These are phyloP conservation scores for Coprinopsis cinerea DNA, from an alignment of 768 basidiomycete genomes.

Conservation along the genomic window DNA sequence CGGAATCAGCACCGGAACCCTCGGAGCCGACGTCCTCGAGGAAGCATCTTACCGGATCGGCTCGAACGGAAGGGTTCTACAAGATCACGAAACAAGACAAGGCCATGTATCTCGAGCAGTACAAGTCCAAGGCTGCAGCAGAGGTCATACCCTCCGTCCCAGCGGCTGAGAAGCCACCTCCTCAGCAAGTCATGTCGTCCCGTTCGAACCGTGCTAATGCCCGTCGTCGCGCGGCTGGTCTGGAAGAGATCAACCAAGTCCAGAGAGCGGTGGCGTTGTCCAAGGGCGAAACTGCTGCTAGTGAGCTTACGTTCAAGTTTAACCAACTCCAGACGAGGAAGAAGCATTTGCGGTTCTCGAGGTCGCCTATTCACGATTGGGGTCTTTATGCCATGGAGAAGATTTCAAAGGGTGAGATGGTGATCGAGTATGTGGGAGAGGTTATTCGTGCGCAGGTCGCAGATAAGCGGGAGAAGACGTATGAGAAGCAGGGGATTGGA, in stretches of 20 bases:
- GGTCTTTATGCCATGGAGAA: conserved; percentile 97
- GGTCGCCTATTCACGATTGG: conserved; percentile 97
- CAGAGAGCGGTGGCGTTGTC: conserved; percentile 73
- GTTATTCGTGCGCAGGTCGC: conserved; percentile 92
- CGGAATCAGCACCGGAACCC: no score
- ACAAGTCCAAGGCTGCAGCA: conserved; percentile 56
- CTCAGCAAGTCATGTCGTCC: conserved; percentile 61
- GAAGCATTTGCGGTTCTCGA: conserved; percentile 93
- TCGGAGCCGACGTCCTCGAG: conserved; percentile 51
- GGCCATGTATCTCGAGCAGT: conserved; percentile 87
- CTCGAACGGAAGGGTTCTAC: conserved; percentile 93
- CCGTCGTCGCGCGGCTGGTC: conserved; percentile 81
- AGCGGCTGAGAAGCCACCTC: conserved; percentile 41
- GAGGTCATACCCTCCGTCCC: conserved; percentile 32
- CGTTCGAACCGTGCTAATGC: conserved; percentile 91
- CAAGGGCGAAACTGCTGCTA: conserved; percentile 66
- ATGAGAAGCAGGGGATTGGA: conserved; percentile 95
- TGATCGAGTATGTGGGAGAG: conserved; percentile 99
- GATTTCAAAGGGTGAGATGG: conserved; percentile 94
- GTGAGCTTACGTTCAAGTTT: conserved; percentile 85
- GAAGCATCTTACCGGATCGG: conserved; percentile 78
- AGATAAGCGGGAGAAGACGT: conserved; percentile 94
- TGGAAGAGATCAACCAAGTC: conserved; percentile 93
- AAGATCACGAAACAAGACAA: conserved; percentile 91
- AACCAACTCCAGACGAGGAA: conserved; percentile 97